Percentiles rank a stretch among this genome's conserved stretches.
These are phyloP conservation scores for Protea cynaroides DNA, from an alignment of 164 flowering plant genomes.

Conservation along the genomic window DNA sequence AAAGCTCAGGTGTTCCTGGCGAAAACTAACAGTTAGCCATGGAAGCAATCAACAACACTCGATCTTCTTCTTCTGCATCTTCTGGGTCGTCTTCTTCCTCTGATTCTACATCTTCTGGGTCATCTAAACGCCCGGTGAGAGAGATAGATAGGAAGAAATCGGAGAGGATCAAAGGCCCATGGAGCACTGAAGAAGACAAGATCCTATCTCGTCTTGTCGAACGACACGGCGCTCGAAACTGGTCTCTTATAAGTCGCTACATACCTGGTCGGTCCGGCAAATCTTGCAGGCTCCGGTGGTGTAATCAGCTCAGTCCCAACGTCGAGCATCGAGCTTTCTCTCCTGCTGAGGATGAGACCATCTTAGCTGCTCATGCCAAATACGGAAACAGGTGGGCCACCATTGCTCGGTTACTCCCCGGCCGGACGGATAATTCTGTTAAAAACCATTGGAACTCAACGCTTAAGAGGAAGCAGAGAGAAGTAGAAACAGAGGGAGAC, in stretches of 20 bases:
- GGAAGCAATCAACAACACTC: conserved; percentile 19
- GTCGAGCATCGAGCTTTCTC: conserved; percentile 63
- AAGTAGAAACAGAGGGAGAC: not conserved
- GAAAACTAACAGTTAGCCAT: not conserved
- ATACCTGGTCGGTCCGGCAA: conserved; percentile 53
- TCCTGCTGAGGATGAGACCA: conserved; percentile 41
- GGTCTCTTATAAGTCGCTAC: conserved; percentile 42
- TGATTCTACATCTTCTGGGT: conserved; percentile 20
- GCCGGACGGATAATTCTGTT: conserved; percentile 68
- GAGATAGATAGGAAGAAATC: conserved; percentile 6
- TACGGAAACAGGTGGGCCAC: conserved; percentile 68
- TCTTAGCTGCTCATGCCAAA: conserved; percentile 47
- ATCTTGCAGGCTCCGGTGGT: conserved; percentile 57
- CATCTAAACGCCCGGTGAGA: not conserved
- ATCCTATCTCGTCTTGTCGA: conserved; percentile 24
- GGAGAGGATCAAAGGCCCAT: conserved; percentile 51
- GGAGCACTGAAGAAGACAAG: conserved; percentile 54
- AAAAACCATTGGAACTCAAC: conserved; percentile 79
- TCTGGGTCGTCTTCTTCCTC: conserved; percentile 23
- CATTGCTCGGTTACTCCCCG: conserved; percentile 55
- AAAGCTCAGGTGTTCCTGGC: no score
- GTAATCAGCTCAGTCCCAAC: conserved; percentile 54
- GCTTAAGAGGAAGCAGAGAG: conserved; percentile 33
- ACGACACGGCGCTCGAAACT: conserved; percentile 41
- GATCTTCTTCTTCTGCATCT: conserved; percentile 29